Evolutionary conservation across 192 early-diverging fungal genomes (phyloP), one percentile per base, ranked within the genome.

Genomic region (Glomus cerebriforme): DNA sequence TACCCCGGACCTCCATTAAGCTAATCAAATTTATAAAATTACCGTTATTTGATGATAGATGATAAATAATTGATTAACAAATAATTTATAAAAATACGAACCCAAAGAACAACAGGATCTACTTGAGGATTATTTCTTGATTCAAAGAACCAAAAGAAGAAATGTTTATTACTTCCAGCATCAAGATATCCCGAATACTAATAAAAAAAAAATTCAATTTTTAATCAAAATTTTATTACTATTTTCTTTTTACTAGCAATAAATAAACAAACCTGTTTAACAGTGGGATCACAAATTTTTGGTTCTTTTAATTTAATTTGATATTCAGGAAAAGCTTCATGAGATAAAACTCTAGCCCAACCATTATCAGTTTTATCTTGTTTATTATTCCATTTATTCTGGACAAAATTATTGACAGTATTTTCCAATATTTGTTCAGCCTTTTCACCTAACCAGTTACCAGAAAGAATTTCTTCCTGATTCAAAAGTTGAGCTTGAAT

Each of bases 71-170:
- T 31, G 26, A 49, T 73, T 12, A 17, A 17, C 5, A 60, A 37
- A 35, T 59, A 12, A 24, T 49, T 73, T 26, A 49, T 12, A 73
- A 29, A 35, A 24, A 31, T 27, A 75, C 54, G 22, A 69, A 78
- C 77, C 89, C 92, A 94, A 63, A 95, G 83, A 1, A 92, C 79
- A 29, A 92, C 82, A 6, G 97, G 97, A 77, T 96, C 96, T 31
- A 83, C 87, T 78, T 83, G 78, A 22, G 92, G 91, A 64, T 88
- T 84, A 77, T 88, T 88, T 79, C 95, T 93, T 7, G 94, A 93
- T 84, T 97, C 97, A 84, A 99, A 98, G 90, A 99, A 98, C 94
- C 95, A 96, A 83, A 95, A 96, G 88, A 95, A 96, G 81, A 95
- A 96, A 83, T 96, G 94, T 49, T 92, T 89, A 73, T 92, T 88